phyloP scores from a whole-genome alignment of 129 eudicot genomes.

The Helichrysum umbraculigerum region DNA sequence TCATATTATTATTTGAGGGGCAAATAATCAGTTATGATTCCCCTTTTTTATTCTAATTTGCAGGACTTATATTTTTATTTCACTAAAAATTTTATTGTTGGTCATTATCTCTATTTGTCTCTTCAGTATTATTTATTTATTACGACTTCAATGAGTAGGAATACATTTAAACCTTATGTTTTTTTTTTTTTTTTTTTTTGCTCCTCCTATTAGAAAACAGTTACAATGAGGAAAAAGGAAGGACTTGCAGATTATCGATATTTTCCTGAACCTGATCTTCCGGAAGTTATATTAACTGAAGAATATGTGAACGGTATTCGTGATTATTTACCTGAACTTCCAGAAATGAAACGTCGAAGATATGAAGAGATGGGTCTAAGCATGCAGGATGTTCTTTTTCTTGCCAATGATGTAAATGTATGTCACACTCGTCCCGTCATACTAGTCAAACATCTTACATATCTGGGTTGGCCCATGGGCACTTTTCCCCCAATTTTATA shows the following conservation, averaged over 20 bases:
- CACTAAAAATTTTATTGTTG: too few species aligned
- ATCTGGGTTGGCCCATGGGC: not conserved
- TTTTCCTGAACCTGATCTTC: slow-evolving; percentile 98
- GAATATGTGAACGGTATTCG: slow-evolving; percentile 67
- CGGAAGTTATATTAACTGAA: slow-evolving; percentile 64
- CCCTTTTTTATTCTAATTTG: too few species aligned
- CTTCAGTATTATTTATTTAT: not conserved
- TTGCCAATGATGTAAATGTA: slow-evolving; percentile 84
- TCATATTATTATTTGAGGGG: too few species aligned
- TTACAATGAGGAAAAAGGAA: slow-evolving; percentile 99
- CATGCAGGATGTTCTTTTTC: slow-evolving; percentile 94
- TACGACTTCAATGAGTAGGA: too few species aligned
- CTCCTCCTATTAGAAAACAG: slow-evolving; percentile 69
- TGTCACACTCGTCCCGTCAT: slow-evolving; percentile 31
- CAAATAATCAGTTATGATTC: too few species aligned
- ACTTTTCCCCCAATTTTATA: not conserved
- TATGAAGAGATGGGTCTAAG: slow-evolving; percentile 83
- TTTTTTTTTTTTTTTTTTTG: not conserved
- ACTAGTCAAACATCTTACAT: not conserved
- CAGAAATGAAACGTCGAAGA: slow-evolving; percentile 85
- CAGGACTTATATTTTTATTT: too few species aligned
- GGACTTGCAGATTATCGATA: slow-evolving; percentile 97
- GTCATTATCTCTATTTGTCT: too few species aligned
- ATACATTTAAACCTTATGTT: not conserved
- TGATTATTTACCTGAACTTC: slow-evolving; percentile 85